Percentiles rank a stretch among this genome's conserved stretches.
Conservation (phyloP, 2,329 filamentous ascomycete species). For the Onygena corvina region DNA sequence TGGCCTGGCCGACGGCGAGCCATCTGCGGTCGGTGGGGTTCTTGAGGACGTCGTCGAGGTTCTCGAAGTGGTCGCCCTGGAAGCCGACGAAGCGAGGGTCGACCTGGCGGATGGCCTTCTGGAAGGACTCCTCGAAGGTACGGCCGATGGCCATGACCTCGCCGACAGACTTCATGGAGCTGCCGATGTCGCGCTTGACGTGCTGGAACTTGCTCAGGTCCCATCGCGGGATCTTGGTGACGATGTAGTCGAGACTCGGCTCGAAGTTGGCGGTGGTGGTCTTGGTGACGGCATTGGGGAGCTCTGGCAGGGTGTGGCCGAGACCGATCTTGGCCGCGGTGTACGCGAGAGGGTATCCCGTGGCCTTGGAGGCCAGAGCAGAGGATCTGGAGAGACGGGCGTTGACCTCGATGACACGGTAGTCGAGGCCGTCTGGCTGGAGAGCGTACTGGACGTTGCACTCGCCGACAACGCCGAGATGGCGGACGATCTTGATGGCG, state of each 20-base stretch:
- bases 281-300: conserved; percentile 96
- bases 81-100: conserved; percentile 86
- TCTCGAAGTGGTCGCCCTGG: conserved; percentile 88
- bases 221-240: conserved; percentile 98
- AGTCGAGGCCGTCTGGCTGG: conserved; percentile 92
- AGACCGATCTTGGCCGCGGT: conserved; percentile 97
- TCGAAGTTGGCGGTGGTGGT: conserved; percentile 99
- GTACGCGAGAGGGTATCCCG: conserved; percentile 92
- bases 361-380: conserved; percentile 92
- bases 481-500: conserved; percentile 95
- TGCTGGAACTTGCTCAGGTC: conserved; percentile 98
- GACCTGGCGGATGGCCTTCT: conserved; percentile 96
- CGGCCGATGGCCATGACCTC: conserved; percentile 99
- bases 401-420: conserved; percentile 97
- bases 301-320: conserved; percentile 84
- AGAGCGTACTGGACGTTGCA: conserved; percentile 98
- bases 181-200: conserved; percentile 93
- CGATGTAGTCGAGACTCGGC: conserved; percentile 91
- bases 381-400: conserved; percentile 96
- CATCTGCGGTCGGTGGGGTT: conserved; percentile 95
- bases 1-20: conserved; percentile 93
- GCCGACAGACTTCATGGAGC: conserved; percentile 96
- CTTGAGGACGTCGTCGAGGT: conserved; percentile 76
- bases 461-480: conserved; percentile 93
- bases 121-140: conserved; percentile 97